Evolutionary conservation across 208 protist genomes (phyloP).

Genomic region (Sergeia podlipaevii): DNA sequence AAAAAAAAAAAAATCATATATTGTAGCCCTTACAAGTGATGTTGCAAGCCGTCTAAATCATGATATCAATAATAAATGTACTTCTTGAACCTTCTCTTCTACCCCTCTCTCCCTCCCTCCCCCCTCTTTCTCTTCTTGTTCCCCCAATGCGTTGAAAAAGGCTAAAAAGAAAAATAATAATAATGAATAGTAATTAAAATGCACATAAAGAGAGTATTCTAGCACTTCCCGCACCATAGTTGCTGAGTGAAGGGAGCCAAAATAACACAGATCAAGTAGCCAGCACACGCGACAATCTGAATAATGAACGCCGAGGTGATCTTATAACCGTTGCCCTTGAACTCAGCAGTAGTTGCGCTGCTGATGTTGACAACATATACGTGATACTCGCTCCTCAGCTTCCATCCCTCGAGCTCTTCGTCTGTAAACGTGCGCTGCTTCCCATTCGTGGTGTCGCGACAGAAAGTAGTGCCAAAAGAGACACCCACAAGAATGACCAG

Average conservation of each 20-base stretch:
- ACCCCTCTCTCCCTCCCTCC: not conserved
- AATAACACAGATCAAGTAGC: conserved; percentile 29
- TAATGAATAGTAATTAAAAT: conserved; percentile 3
- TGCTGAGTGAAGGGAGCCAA: conserved; percentile 45
- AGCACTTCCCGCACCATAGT: conserved; percentile 43
- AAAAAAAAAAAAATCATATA: conserved; percentile 3
- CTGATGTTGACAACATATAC: too few species aligned
- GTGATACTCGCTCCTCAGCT: too few species aligned
- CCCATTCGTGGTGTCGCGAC: conserved; percentile 1
- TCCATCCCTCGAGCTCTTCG: too few species aligned
- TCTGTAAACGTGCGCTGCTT: not conserved
- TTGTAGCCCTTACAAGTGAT: too few species aligned
- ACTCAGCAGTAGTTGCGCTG: conserved; percentile 25
- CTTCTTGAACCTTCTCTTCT: not conserved
- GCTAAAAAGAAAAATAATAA: not conserved
- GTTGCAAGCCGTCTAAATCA: not conserved
- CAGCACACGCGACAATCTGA: conserved; percentile 27
- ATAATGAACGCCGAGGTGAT: conserved; percentile 30
- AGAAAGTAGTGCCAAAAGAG: conserved; percentile 29
- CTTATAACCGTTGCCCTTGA: conserved; percentile 46
- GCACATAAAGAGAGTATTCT: conserved; percentile 6
- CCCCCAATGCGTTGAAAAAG: too few species aligned
- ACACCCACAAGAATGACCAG: conserved; percentile 24
- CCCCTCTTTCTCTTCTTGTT: too few species aligned
- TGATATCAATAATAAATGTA: not conserved